Evolutionary conservation across 169 alveolate species (phyloP), one percentile per base, ranked within the genome.

Genomic region (Plasmodium gallinaceum): DNA sequence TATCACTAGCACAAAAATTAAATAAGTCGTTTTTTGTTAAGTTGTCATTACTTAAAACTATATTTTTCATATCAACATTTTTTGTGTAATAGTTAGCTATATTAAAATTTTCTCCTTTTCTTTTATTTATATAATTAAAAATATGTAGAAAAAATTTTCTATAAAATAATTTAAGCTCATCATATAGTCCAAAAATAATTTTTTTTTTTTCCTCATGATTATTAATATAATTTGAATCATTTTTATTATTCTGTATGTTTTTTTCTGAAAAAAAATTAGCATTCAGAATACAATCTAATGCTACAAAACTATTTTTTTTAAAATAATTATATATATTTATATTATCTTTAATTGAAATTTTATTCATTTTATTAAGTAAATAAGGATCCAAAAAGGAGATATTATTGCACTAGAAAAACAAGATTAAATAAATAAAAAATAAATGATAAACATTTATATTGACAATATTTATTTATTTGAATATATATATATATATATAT

Each of bases 301-400:
- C 20, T 18, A 48, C 26, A 61, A 64, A 80, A 45, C 85, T 52
- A 20, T 24, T 66, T 32, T 80, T 80, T 68, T 80, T 80, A 68
- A 80, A 80, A 45, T 80, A 80, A 51, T 68, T 68, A 42, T 80
- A 80, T 20, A 80, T 52, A 51, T 80, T 80, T 14, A 32, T 68
- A 58, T 80, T 69, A 39, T 80, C 83, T 16, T 68, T 52, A 26
- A 80, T 68, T 43, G 42, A 45, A 22, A 80, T 69, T 80, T 80
- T 80, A 32, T 80, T 80, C 51, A 58, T 80, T 68, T 80, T 80
- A 43, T 80, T 80, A n/a, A 80, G 65, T 18, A 80, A 37, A 52
- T 68, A 65, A 12, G 90, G 90, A 32, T 80, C 90, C 61, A 80
- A 26, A 42, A 26, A 26, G 61, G 90, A 80, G 5, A 80, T 80